Base-by-base conservation (phyloP, 208 protist genomes). In the Wallacemonas rigidus region DNA sequence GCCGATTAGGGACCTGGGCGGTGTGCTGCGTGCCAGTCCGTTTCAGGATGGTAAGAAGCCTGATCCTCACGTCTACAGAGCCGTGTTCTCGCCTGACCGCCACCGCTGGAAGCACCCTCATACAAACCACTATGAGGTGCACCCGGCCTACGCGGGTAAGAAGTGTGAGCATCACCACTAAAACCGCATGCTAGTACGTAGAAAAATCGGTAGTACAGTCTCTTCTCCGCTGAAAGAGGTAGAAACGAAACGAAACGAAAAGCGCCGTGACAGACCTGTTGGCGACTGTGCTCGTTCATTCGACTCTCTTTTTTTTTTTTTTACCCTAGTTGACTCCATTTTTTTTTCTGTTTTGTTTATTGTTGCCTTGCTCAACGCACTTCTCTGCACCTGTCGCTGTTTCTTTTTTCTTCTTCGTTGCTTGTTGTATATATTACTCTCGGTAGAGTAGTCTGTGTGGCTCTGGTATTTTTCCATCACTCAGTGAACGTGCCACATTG, bases 21-120 rank as follows among this genome's bases (percentile, higher is more conserved):
- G 91, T 48, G 91, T 96, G 56, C 75, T 96, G 63, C 91, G 91
- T 17, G 47, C 69, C 17, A 69, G 73, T 9, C 81, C 81, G 1
- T 96, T 96, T 71, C 91, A 96, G 74, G 91, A 96, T 68, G 81
- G 78, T 26, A 87, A 85, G 69, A 80, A 89, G 68, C 91, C 91
- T 15, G 81, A 96, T 67, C 91, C 91, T 15, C 54, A 89, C 45
- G 91, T 94, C 2, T 96, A 96, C 77, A 86, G 87, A 12, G 61
- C 82, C 11, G 91, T 96, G 41, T 96, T 96, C 75, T 73, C 93
- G 47, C 91, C 91, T 2, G 85, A 96, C n/a, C 87, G 83, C 6
- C 85, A 92, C 69, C 86, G 91, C 56, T 93, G 88, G 85, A 89
- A 87, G 67, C 91, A 95, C 54, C 79, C 82, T 3, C 61, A 85